phyloP scores from a whole-genome alignment of 2,329 filamentous ascomycete species.

The Fusarium devonianum region DNA sequence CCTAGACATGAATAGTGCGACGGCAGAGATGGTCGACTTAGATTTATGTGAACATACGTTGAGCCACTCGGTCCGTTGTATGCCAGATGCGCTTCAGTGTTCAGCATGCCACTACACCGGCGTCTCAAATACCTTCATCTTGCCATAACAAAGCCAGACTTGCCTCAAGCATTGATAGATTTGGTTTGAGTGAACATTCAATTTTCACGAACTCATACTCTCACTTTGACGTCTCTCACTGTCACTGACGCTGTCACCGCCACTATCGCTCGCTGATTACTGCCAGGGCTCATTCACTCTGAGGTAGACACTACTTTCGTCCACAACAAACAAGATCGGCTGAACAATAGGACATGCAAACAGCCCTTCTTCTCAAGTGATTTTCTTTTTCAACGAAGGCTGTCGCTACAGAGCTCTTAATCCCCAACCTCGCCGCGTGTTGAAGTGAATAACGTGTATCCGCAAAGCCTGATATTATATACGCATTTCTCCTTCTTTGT shows the following conservation, averaged over 20 bases:
- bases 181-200: too few relatives aligned
- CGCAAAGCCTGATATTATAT: background rate
- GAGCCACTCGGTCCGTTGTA: too few relatives aligned
- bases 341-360: background rate
- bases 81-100: too few relatives aligned
- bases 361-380: background rate
- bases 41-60: too few relatives aligned
- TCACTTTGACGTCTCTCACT: too few relatives aligned
- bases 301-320: background rate
- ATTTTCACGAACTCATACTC: too few relatives aligned
- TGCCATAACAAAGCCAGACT: too few relatives aligned
- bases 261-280: background rate
- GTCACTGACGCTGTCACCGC: background rate
- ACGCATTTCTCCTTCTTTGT: background rate
- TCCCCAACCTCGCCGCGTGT: background rate
- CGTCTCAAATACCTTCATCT: too few relatives aligned
- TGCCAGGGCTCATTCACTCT: background rate
- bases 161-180: too few relatives aligned
- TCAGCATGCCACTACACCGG: too few relatives aligned
- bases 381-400: background rate
- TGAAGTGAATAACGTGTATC: background rate
- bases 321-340: conserved; percentile 8
- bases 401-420: background rate
- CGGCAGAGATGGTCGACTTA: too few relatives aligned
- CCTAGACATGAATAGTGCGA: too few relatives aligned